Evolutionary conservation across 345 rosid genomes (phyloP).

Genomic region (Sonneratia alba): DNA sequence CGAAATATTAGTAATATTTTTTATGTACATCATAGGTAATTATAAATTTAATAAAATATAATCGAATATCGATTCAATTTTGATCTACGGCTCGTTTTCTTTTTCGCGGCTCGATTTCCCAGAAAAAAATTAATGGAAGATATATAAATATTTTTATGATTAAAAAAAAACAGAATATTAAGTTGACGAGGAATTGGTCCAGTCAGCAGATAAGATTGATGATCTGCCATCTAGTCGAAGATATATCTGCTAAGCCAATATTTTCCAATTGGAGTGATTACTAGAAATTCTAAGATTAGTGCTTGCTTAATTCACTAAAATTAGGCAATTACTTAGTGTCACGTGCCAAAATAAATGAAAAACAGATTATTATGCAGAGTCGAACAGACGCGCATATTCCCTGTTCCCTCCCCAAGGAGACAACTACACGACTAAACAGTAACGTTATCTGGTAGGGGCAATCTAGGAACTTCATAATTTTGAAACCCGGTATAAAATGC

Average conservation of each 20-base stretch:
- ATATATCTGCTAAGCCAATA: not conserved
- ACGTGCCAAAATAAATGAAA: no score
- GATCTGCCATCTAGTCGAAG: not conserved
- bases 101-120: no score
- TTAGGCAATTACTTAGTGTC: not conserved
- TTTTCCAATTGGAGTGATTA: not conserved
- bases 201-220: not conserved
- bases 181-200: no score
- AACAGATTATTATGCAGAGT: slow-evolving; percentile 5
- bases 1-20: not conserved
- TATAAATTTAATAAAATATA: no score
- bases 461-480: not conserved
- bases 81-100: no score
- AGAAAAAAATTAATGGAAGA: no score
- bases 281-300: not conserved
- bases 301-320: not conserved
- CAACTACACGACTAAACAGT: not conserved
- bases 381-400: not conserved
- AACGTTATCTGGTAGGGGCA: not conserved
- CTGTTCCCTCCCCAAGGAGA: not conserved
- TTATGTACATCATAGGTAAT: not conserved
- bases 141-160: no score
- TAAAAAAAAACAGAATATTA: no score
- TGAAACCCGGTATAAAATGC: not conserved
- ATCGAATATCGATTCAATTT: no score